Base-by-base conservation (phyloP, 2,329 filamentous ascomycete species). In the Pseudogymnoascus sp. region DNA sequence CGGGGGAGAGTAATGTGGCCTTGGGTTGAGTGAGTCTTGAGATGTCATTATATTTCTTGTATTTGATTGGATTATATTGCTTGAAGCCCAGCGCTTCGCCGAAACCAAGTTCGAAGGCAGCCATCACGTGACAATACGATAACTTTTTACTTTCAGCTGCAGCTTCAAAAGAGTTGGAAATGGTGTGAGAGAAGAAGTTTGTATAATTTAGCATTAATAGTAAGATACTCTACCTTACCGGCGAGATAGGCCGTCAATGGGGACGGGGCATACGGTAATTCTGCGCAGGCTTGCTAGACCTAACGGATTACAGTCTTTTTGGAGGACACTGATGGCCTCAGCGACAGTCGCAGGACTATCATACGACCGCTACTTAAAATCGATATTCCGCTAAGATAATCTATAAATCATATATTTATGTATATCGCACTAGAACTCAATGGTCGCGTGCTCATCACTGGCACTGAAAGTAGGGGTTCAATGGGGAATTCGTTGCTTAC, bases 1-100 rank as follows among this genome's bases (percentile, higher is more conserved):
- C 75, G 95, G 95, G 65, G 95, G 95, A 67, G 88, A 89, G 77
- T 97, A 99, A 70, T 92, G 89, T 67, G 86, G 87, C 72, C 82
- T 76, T 68, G 80, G 83, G 62, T n/a, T 46, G 35, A 46, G 46
- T 46, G 23, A 29, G 19, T 64, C 59, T 13, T 67, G 82, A 78
- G 33, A 26, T n/a, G 35, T 40, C 59, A 56, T 56, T 56, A 33
- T 56, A 56, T 56, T 19, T 56, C 33, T 56, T 19, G 50, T 13
- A 56, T 35, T 33, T 56, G 29, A 56, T 56, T 56, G 50, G 50
- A 33, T 56, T 56, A 56, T 33, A 56, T 56, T 56, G 29, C n/a
- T 19, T 19, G 50, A 21, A 33, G 29, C 50, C 29, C 13, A 35
- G 19, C 33, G 50, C 50, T 56, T 33, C 29, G 31, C 19, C 10